Evolutionary conservation across 2,329 filamentous ascomycete genomes (phyloP).

Genomic region (Hymenotorrendiella dingleyae): DNA sequence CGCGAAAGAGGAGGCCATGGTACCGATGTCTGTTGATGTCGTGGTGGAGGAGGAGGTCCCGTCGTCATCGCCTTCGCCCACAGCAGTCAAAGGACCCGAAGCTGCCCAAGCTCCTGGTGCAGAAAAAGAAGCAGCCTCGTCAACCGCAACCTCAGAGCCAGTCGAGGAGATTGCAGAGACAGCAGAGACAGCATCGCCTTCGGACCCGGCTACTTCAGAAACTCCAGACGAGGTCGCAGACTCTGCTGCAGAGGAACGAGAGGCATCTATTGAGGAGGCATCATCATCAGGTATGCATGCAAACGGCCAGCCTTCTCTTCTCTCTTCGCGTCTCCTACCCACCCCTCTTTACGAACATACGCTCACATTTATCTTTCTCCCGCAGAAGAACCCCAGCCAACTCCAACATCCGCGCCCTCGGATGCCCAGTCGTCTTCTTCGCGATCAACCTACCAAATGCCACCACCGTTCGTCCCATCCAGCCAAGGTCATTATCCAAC

Average conservation of each 20-base stretch:
- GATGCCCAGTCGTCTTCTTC: constrained; percentile 23
- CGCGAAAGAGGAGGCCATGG: constrained; percentile 14
- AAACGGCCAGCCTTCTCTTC: background rate
- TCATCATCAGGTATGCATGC: constrained; percentile 15
- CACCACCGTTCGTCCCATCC: constrained; percentile 37
- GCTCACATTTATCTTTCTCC: constrained; percentile 3
- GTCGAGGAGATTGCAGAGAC: constrained; percentile 7
- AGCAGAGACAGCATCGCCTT: constrained; percentile 1
- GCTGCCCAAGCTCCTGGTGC: constrained; percentile 15
- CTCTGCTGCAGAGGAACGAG: constrained; percentile 13
- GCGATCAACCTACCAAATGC: constrained; percentile 37
- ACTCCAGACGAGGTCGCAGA: constrained; percentile 5
- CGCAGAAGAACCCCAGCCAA: constrained; percentile 15
- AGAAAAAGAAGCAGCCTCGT: constrained; percentile 1
- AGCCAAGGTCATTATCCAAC: constrained; percentile 24
- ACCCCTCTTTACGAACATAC: too few relatives aligned
- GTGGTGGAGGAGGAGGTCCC: constrained; percentile 8
- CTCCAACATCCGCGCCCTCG: constrained; percentile 18
- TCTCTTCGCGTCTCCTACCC: background rate
- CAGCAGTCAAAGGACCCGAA: constrained; percentile 10
- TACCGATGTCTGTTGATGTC: constrained; percentile 3
- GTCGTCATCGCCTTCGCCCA: constrained; percentile 8
- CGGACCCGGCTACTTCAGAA: too few relatives aligned
- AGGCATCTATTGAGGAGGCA: constrained; percentile 11
- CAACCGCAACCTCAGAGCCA: constrained; percentile 6